Evolutionary conservation across 371 early-diverging fungal species (phyloP).

Genomic region (Fennellomyces sp.): DNA sequence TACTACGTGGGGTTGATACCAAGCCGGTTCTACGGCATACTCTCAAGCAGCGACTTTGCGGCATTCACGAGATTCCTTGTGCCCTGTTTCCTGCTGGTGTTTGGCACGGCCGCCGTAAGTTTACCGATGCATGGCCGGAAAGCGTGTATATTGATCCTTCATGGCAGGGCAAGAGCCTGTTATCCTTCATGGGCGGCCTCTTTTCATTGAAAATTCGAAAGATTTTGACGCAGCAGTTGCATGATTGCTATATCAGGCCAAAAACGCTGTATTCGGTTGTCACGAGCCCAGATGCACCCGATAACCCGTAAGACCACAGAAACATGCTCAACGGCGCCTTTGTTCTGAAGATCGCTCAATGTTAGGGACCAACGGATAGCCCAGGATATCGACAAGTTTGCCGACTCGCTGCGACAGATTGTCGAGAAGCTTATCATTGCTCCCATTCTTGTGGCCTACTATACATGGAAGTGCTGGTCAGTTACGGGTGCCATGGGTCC

Average conservation of each 20-base stretch:
- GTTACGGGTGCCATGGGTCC: slow-evolving; percentile 78
- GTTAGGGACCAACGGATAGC: slow-evolving; percentile 87
- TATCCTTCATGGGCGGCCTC: slow-evolving; percentile 59
- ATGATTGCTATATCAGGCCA: slow-evolving; percentile 63
- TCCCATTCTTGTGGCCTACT: slow-evolving; percentile 78
- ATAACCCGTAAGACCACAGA: slow-evolving; percentile 73
- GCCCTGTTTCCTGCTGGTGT: slow-evolving; percentile 56
- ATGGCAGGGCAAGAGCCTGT: slow-evolving; percentile 50
- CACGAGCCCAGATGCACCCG: slow-evolving; percentile 54
- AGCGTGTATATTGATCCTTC: background rate
- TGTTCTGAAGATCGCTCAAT: background rate
- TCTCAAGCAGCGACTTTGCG: slow-evolving; percentile 60
- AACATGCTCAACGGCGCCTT: background rate
- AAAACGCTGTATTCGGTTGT: slow-evolving; percentile 64
- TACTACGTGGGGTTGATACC: slow-evolving; percentile 77
- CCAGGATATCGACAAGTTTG: slow-evolving; percentile 86
- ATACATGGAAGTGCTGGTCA: slow-evolving; percentile 73
- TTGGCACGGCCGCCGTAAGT: slow-evolving; percentile 60
- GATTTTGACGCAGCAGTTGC: slow-evolving; percentile 61
- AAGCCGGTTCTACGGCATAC: slow-evolving; percentile 71
- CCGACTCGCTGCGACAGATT: slow-evolving; percentile 62
- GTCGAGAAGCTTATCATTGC: slow-evolving; percentile 72
- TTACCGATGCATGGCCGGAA: no score
- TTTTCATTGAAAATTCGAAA: slow-evolving; percentile 61
- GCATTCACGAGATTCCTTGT: slow-evolving; percentile 60